Evolutionary conservation across 2,329 filamentous ascomycete species (phyloP), one percentile per base, ranked within the genome.

Genomic region (Phaeosphaeriaceae sp.): DNA sequence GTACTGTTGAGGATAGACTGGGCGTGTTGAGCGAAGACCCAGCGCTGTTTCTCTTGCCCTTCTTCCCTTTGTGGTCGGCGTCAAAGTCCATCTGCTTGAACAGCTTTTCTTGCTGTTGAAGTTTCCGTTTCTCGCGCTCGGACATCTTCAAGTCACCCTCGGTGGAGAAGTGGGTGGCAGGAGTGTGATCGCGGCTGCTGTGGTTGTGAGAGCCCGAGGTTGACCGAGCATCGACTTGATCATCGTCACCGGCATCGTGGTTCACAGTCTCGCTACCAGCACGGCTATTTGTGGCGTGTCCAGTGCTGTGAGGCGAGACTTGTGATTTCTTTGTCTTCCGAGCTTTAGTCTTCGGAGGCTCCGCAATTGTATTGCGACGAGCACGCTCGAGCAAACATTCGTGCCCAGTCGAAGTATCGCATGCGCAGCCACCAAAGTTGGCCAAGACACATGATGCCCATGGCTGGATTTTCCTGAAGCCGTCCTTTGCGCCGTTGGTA

Each of bases 391-490:
- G 57, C 15, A 77, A 68, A 58, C 77, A 78, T 56, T 76, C 71
- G 40, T 75, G 69, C 25, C 70, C 73, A 21, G 70, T 69, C 4
- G 73, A 71, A 20, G 66, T 71, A 56, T 89, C 85, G 74, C 91
- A 94, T 4, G 91, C 91, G 76, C 91, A 94, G 19, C 90, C 91
- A 19, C 91, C 91, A 68, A 92, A 91, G 72, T 93, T 90, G 19
- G 90, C 89, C 7, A 93, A 83, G 9, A 93, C 88, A 42, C 83
- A 85, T 51, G 88, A 84, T 7, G 92, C 86, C 86, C 89, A 92
- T 17, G 83, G 83, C 62, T 91, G 88, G 0, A 81, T 78, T 21
- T 87, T 85, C 54, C 85, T 84, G 56, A 88, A 80, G 13, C 85
- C 83, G 7, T 83, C 80, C 50, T 88, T 85, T 10, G 83, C 83